Evolutionary conservation across 768 basidiomycete genomes (phyloP).

Genomic region (Boletus sp.): DNA sequence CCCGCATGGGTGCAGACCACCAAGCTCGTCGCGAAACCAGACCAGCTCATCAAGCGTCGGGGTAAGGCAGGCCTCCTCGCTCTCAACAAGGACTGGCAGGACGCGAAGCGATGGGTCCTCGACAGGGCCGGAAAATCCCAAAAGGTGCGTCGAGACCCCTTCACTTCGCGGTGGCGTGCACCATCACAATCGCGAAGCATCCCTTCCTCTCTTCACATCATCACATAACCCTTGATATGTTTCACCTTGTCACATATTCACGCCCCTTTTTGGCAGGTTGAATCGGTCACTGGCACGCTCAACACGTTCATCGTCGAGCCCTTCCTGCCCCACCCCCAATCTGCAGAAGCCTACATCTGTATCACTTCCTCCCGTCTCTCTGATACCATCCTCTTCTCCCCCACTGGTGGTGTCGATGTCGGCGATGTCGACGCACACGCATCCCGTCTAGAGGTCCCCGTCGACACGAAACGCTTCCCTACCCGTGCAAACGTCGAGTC

Average conservation of each 20-base stretch:
- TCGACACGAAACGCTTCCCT: slow-evolving; percentile 68
- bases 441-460: slow-evolving; percentile 80
- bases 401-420: slow-evolving; percentile 97
- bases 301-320: slow-evolving; percentile 99
- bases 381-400: slow-evolving; percentile 96
- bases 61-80: slow-evolving; percentile 96
- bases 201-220: slow-evolving; percentile 4
- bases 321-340: slow-evolving; percentile 92
- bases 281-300: slow-evolving; percentile 89
- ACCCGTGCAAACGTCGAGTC: slow-evolving; percentile 73
- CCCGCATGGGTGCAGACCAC: slow-evolving; percentile 79
- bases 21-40: slow-evolving; percentile 94
- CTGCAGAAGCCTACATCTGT: slow-evolving; percentile 98
- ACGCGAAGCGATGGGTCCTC: slow-evolving; percentile 83
- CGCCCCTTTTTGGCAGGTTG: slow-evolving; percentile 58
- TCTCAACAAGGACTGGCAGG: slow-evolving; percentile 90
- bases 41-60: slow-evolving; percentile 98
- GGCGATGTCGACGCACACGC: slow-evolving; percentile 99
- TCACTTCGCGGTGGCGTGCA: background rate
- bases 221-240: slow-evolving; percentile 23
- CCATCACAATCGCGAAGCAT: slow-evolving; percentile 13
- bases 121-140: slow-evolving; percentile 90
- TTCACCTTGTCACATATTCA: slow-evolving; percentile 14
- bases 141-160: slow-evolving; percentile 43
- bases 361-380: slow-evolving; percentile 94